Evolutionary conservation across 345 rosid genomes (phyloP), one percentile per base, ranked within the genome.

Genomic region (Lepidium africanum): DNA sequence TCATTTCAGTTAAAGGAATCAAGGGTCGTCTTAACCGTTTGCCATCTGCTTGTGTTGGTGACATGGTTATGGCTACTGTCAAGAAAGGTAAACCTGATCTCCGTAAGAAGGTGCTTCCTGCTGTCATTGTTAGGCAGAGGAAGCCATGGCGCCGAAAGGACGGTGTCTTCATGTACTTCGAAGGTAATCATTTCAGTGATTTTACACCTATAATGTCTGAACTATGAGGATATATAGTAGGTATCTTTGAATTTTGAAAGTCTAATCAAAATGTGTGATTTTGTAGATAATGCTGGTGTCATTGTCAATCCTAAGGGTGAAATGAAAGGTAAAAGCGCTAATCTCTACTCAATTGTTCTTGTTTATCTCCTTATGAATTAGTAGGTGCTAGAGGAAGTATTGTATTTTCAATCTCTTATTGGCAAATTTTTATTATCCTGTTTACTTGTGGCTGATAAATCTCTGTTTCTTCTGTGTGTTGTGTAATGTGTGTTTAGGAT

Each of bases 261-360:
- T 39, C 40, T 75, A n/a, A 71, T 40, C 0, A 1, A 5, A 21
- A 3, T 25, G 21, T 55, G 33, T 59, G 7, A 0, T 53, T 21
- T 27, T 85, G 74, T 74, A 87, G 94, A 88, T 63, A 88, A 88
- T 70, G 94, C 91, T 60, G 89, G 91, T 41, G 91, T 86, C 41
- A 86, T 86, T 67, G 89, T 88, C 51, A 88, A 88, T 72, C 95
- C 95, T 2, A 88, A 88, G 67, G 95, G 95, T 56, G 95, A 88
- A 78, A 88, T 88, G 94, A 88, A 88, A 82, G 94, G 94, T 87
- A 51, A 7, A 41, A 2, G 0, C 12, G 8, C 9, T 0, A 5
- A 43, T 3, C 27, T 50, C 9, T 25, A 16, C 5, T 25, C 14
- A 3, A 1, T n/a, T 2, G 12, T 3, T 10, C 6, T 33, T 13